Percentiles rank a stretch among this genome's conserved stretches.
phyloP scores from a whole-genome alignment of 257 asterid genomes.

The Orobanche coerulescens region DNA sequence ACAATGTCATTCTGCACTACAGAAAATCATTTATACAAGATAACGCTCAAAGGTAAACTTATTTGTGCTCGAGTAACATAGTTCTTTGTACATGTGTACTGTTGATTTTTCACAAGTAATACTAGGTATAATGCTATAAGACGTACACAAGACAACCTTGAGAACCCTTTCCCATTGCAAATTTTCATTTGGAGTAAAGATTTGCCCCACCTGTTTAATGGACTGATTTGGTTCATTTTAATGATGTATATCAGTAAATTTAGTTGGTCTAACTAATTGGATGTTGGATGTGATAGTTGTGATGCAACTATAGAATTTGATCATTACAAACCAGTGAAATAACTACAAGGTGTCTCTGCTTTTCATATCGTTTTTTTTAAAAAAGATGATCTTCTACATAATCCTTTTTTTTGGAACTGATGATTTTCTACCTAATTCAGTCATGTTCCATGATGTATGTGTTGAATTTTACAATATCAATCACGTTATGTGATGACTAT shows the following conservation, averaged over 20 bases:
- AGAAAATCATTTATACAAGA: constrained; percentile 92
- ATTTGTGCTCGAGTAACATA: constrained; percentile 9
- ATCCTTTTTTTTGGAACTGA: too few relatives aligned
- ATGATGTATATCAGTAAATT: neutral
- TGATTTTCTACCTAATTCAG: too few relatives aligned
- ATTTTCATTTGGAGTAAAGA: neutral
- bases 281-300: neutral
- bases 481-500: too few relatives aligned
- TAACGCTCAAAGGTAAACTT: constrained; percentile 79
- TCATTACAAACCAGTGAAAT: neutral
- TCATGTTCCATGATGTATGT: too few relatives aligned
- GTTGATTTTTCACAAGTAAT: constrained; percentile 17
- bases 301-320: neutral
- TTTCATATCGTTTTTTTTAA: neutral
- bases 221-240: neutral
- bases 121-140: too few relatives aligned
- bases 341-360: neutral
- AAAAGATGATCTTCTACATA: too few relatives aligned
- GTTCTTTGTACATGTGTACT: constrained; percentile 4
- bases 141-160: too few relatives aligned
- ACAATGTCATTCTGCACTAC: constrained; percentile 82
- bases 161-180: too few relatives aligned
- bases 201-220: neutral
- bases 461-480: too few relatives aligned
- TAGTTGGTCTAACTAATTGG: neutral